These are phyloP conservation scores for Erythrobasidium hasegawianum DNA, from an alignment of 1,284 basidiomycete genomes.

Conservation along the genomic window DNA sequence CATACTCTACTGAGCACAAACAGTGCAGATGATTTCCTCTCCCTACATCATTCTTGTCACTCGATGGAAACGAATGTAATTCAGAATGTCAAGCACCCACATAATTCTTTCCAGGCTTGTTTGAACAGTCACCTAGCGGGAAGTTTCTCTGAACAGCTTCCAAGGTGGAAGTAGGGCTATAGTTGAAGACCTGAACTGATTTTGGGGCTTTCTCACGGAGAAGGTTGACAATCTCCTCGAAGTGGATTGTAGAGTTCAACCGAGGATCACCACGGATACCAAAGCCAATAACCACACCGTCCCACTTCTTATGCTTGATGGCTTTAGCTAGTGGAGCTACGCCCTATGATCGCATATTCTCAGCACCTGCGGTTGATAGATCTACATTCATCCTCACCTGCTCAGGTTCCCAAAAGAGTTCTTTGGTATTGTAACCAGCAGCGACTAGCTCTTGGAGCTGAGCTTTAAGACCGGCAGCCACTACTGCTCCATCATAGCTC, in stretches of 20 bases:
- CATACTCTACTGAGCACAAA: too few relatives aligned
- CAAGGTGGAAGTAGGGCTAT: conserved; percentile 18
- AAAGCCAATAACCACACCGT: conserved; percentile 23
- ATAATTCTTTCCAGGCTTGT: conserved; percentile 7
- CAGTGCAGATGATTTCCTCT: too few relatives aligned
- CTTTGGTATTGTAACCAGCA: conserved; percentile 9
- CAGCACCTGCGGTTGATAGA: too few relatives aligned
- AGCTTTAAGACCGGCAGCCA: conserved; percentile 12
- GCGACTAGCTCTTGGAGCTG: conserved; percentile 12
- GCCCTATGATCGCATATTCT: neutral
- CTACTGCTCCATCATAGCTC: conserved; percentile 16
- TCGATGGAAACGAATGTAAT: too few relatives aligned
- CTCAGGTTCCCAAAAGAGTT: conserved; percentile 8
- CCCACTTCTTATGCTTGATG: conserved; percentile 5
- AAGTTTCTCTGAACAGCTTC: conserved; percentile 18
- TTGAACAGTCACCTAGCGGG: neutral
- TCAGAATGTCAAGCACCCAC: too few relatives aligned
- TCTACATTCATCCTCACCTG: too few relatives aligned
- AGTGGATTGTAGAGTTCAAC: conserved; percentile 9
- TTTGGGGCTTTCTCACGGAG: conserved; percentile 10
- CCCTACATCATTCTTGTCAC: too few relatives aligned
- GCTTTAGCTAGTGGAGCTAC: neutral
- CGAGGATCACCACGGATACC: conserved; percentile 10
- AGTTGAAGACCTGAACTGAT: conserved; percentile 12
- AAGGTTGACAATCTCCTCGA: conserved; percentile 20